Evolutionary conservation across 2,329 filamentous ascomycete genomes (phyloP), one percentile per base, ranked within the genome.

Genomic region (Claviceps africana): DNA sequence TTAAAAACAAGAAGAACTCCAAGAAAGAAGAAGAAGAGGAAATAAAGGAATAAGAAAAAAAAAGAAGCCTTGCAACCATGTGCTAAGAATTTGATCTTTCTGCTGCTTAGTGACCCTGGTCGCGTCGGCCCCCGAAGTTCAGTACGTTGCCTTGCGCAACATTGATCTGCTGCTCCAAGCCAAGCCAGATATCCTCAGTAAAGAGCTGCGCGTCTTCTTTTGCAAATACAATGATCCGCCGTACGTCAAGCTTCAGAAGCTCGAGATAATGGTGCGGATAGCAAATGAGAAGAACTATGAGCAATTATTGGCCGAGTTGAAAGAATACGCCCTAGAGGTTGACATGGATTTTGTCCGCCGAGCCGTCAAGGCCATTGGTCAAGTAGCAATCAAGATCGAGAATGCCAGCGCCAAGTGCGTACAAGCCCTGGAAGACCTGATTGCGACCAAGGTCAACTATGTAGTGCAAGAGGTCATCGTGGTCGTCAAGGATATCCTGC

Each of bases 161-260:
- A 98, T 98, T 62, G 93, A 98, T 60, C 80, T 98, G 35, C 76
- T 98, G 6, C 77, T 98, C 28, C 93, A 98, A 68, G 93, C 94
- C 60, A 91, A 96, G 67, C 89, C 93, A 11, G 90, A 95, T 59
- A 96, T 98, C 52, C 77, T 98, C 10, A 95, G 88, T 75, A 97
- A 97, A 68, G 93, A 98, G 68, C 82, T 98, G 62, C 82, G 93
- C 45, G 93, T 98, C 9, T 98, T 98, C 73, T 98, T 98, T 73
- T 98, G 93, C 83, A 98, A 98, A 72, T 98, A 98, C 73, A 97
- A 97, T 65, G 93, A 98, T 61, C 91, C 93, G 1, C 89, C 89
- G 22, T 98, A 98, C 66, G 83, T 98, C 62, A 98, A 98, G 69
- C 82, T 98, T 55, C 86, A 95, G 65, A 98, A 98, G 66, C 79